These are phyloP conservation scores for Apiosordaria backusii DNA, from an alignment of 495 filamentous ascomycete species.

Conservation along the genomic window DNA sequence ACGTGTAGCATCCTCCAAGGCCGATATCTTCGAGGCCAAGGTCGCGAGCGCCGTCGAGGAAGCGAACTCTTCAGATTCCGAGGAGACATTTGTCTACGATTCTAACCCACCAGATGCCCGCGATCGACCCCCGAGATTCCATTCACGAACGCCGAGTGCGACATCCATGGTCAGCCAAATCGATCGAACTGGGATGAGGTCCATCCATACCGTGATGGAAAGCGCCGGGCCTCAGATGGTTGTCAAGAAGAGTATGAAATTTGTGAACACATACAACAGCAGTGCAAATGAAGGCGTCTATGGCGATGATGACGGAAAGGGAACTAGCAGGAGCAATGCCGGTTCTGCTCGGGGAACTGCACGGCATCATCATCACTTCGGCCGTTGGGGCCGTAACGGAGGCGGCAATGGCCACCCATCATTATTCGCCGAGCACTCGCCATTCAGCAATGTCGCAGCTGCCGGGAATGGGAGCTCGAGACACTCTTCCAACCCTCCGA, in stretches of 20 bases:
- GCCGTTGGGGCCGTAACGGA: slow-evolving; percentile 61
- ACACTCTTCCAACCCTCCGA: slow-evolving; percentile 62
- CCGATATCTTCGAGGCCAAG: slow-evolving; percentile 96
- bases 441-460: slow-evolving; percentile 45
- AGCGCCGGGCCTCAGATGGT: slow-evolving; percentile 62
- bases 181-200: slow-evolving; percentile 63
- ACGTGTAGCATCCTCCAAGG: slow-evolving; percentile 80
- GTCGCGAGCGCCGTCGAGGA: slow-evolving; percentile 91
- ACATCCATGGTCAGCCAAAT: slow-evolving; percentile 83
- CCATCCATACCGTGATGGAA: slow-evolving; percentile 57
- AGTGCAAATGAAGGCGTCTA: slow-evolving; percentile 56
- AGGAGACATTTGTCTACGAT: slow-evolving; percentile 98
- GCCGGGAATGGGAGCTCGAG: slow-evolving; percentile 42
- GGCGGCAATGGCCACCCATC: slow-evolving; percentile 64
- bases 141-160: slow-evolving; percentile 91
- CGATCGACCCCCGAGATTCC: slow-evolving; percentile 75
- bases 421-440: slow-evolving; percentile 74
- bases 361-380: slow-evolving; percentile 68
- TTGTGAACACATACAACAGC: slow-evolving; percentile 76
- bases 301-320: slow-evolving; percentile 61
- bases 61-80: slow-evolving; percentile 87
- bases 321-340: slow-evolving; percentile 53
- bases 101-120: slow-evolving; percentile 88
- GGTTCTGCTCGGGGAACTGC: slow-evolving; percentile 63
- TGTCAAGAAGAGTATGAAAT: slow-evolving; percentile 96